phyloP scores from a whole-genome alignment of 805 yeast genomes.

The Wickerhamomyces silvicola region DNA sequence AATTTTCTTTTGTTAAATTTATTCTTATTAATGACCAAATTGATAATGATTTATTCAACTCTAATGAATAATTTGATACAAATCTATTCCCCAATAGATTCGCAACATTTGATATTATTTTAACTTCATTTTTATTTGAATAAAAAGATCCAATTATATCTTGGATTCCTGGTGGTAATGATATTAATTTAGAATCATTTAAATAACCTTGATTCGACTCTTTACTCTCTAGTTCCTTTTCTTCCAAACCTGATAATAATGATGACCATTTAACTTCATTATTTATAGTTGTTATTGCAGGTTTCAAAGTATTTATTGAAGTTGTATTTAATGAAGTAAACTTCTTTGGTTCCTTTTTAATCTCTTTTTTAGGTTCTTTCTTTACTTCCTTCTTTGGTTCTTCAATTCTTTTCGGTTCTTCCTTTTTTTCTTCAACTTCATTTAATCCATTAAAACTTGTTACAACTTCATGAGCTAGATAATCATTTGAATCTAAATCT shows the following conservation, averaged over 20 bases:
- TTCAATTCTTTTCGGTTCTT: conserved; percentile 1
- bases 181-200: conserved; percentile 14
- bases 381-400: no score
- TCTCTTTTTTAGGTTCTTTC: no score
- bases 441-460: conserved; percentile 20
- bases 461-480: conserved; percentile 45
- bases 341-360: no score
- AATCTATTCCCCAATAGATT: conserved; percentile 74
- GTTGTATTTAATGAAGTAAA: conserved; percentile 2
- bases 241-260: conserved; percentile 9
- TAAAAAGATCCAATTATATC: conserved; percentile 23
- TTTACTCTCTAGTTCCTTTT: conserved; percentile 1
- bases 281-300: conserved; percentile 46
- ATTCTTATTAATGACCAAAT: conserved; percentile 78
- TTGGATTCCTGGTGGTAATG: conserved; percentile 26
- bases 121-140: conserved; percentile 8
- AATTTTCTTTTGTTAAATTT: conserved; percentile 24
- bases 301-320: conserved; percentile 30
- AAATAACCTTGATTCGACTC: conserved; percentile 6
- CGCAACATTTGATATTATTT: conserved; percentile 35
- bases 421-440: conserved; percentile 5
- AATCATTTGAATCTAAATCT: conserved; percentile 54
- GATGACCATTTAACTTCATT: conserved; percentile 50
- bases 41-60: conserved; percentile 80
- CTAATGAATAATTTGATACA: conserved; percentile 67